Base-by-base conservation (phyloP, 106 monocot genomes). In the Acorus calamus region DNA sequence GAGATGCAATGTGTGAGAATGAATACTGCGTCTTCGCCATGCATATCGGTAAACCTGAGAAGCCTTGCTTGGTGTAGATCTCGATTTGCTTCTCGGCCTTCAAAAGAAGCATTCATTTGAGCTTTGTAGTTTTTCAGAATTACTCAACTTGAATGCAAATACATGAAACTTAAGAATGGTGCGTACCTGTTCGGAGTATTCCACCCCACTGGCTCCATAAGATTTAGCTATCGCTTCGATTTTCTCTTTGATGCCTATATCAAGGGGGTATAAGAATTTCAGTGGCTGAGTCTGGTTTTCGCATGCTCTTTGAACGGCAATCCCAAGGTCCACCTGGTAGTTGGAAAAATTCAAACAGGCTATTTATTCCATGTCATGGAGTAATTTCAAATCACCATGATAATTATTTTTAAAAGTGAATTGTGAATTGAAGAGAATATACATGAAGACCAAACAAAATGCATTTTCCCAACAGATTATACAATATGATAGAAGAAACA, bases 11-110 rank as follows among this genome's bases (percentile, higher is more conserved):
- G 55, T 88, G 85, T 7, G 98, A 85, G 70, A 98, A 98, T 5
- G 98, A 98, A 66, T 98, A 98, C 54, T 98, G 98, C 11, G 92
- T 98, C 69, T 98, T 98, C 11, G 88, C 98, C 98, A 98, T 92
- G 71, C 98, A 98, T 11, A 98, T 88, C 7, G 98, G 98, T 42
- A 98, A 66, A 61, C 47, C 58, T 4, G 98, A 88, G 72, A 98
- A 98, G 0, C 92, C 98, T 75, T 92, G 98, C 63, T 68, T 85
- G 12, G 50, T 92, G 71, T 98, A 88, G 85, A 92, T 76, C 69
- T 92, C 83, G 12, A 92, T 98, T 72, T 92, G 83, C 73, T 98
- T 86, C 73, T 98, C 92, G 41, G 91, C 89, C 94, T 94, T 55
- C 42, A 13, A 61, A 56, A 65, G 56, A 6, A 13, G 28, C 28